Evolutionary conservation across 345 rosid genomes (phyloP), one percentile per base, ranked within the genome.

Genomic region (Aquilaria malaccensis): DNA sequence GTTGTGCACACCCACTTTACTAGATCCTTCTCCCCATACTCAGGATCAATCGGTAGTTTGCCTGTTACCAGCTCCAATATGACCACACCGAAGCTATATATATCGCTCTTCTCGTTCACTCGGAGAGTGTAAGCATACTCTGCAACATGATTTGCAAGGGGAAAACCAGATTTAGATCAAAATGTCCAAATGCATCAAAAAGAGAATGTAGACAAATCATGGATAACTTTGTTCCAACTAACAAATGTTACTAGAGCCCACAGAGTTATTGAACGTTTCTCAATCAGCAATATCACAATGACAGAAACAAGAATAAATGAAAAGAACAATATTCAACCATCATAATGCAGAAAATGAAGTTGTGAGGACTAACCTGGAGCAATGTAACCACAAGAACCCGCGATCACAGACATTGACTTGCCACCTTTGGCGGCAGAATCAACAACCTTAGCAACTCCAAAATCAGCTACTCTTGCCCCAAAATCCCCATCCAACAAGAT

Each of bases 71-170:
- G 72, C 81, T 95, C 99, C 2, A 95, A 88, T 29, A 91, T 81
- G 13, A 95, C 97, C 15, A 95, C 97, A 0, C 99, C 99, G 1
- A 95, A 95, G 72, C 99, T 95, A 88, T 88, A 95, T 64, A 82
- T 88, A 76, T 95, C 99, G 30, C 99, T 91, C 85, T 95, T 95
- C 81, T 95, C 99, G n/a, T 88, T 91, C 76, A 95, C 99, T 33
- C 95, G 74, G 11, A 95, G 88, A 1, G 99, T 95, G 77, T 95
- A 95, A 2, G 97, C 99, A 64, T 95, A 95, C 59, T 95, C 99
- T 95, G 88, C 75, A 81, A 62, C 45, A 59, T 61, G 63, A 43
- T 52, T 32, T 45, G 30, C n/a, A 30, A 3, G 5, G 11, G n/a
- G 37, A 12, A 11, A 7, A 65, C 60, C 33, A 50, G 1, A 29